Percentiles rank a stretch among this genome's conserved stretches.
Evolutionary conservation across 306 rosid species (phyloP).

Genomic region (Vigna mungo): DNA sequence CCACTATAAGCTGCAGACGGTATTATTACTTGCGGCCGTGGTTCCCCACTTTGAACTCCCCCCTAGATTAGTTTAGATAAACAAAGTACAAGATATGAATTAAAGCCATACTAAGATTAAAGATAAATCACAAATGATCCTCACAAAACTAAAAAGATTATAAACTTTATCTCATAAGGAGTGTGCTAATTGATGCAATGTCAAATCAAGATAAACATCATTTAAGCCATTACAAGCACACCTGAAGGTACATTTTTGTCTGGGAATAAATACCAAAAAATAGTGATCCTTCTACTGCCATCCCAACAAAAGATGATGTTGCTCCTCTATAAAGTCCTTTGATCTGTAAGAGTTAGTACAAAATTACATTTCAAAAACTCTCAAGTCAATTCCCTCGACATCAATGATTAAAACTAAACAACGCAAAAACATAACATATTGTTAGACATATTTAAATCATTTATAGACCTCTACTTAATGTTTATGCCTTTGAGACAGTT

Average conservation of each 20-base stretch:
- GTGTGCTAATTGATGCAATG: conserved; percentile 28
- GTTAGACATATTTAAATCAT: conserved; percentile 21
- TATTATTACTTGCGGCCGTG: conserved; percentile 70
- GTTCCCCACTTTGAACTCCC: conserved; percentile 63
- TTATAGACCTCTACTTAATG: conserved; percentile 15
- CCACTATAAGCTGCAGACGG: conserved; percentile 92
- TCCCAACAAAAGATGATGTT: conserved; percentile 87
- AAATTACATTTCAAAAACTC: conserved; percentile 29
- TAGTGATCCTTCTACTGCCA: conserved; percentile 91
- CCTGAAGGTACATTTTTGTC: conserved; percentile 83
- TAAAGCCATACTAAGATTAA: conserved; percentile 26
- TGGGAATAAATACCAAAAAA: conserved; percentile 92
- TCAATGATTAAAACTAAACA: not conserved
- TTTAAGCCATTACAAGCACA: conserved; percentile 47
- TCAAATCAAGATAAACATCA: conserved; percentile 38
- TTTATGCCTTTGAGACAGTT: conserved; percentile 10
- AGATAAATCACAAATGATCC: conserved; percentile 25
- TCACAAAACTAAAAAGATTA: conserved; percentile 10
- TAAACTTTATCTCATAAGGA: conserved; percentile 19
- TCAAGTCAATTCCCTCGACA: conserved; percentile 21
- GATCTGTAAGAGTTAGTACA: conserved; percentile 63
- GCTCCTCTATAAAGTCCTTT: conserved; percentile 97
- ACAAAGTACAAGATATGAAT: conserved; percentile 20
- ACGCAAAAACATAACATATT: conserved; percentile 3
- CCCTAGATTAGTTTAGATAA: conserved; percentile 63